phyloP scores from a whole-genome alignment of 2,329 filamentous ascomycete species.

The Talaromyces amestolkiae region DNA sequence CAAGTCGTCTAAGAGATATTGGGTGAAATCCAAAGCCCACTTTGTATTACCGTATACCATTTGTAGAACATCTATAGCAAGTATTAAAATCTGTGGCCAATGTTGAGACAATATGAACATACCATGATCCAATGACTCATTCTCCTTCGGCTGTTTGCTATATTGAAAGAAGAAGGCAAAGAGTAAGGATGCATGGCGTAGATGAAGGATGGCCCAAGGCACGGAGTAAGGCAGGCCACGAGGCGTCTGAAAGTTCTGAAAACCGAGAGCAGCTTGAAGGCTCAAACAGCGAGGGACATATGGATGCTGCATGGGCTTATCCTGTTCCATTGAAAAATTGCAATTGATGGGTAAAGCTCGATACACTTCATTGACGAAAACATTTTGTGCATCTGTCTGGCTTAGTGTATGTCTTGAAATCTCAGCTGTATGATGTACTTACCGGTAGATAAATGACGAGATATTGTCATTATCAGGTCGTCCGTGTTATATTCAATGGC shows the following conservation, averaged over 20 bases:
- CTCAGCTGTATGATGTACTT: constrained; percentile 23
- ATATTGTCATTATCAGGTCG: constrained; percentile 66
- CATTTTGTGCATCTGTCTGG: constrained; percentile 55
- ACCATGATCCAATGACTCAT: constrained; percentile 58
- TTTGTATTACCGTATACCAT: constrained; percentile 70
- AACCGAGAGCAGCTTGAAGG: constrained; percentile 75
- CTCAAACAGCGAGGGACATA: constrained; percentile 74
- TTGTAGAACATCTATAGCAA: constrained; percentile 62
- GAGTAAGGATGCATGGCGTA: constrained; percentile 65
- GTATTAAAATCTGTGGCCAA: constrained; percentile 16
- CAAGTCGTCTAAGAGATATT: constrained; percentile 56
- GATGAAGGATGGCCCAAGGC: constrained; percentile 70
- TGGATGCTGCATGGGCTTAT: constrained; percentile 69
- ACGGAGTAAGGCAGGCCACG: constrained; percentile 70
- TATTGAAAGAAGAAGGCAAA: constrained; percentile 65
- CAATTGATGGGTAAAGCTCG: constrained; percentile 68
- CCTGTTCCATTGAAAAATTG: constrained; percentile 79
- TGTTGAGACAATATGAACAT: constrained; percentile 17
- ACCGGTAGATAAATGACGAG: constrained; percentile 50
- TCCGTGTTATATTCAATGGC: constrained; percentile 57
- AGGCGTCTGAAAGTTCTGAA: constrained; percentile 60
- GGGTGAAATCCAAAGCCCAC: constrained; percentile 70
- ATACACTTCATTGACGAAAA: constrained; percentile 66
- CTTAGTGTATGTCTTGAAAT: constrained; percentile 21
- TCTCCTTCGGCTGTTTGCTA: constrained; percentile 53